Conservation (phyloP, 495 filamentous ascomycete genomes). For the Neurospora sp. region DNA sequence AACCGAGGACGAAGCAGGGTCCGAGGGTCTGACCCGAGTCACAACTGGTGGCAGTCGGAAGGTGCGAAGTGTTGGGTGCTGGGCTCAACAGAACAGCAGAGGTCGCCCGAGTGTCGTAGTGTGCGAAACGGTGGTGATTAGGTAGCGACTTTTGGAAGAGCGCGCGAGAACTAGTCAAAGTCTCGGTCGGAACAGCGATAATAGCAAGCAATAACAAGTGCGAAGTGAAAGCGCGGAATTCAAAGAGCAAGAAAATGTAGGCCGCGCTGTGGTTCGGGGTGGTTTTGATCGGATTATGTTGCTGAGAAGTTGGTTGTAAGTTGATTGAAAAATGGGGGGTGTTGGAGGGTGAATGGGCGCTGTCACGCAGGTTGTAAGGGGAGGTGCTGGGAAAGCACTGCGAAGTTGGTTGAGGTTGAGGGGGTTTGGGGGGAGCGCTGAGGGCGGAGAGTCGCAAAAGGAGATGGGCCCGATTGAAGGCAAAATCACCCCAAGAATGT, state of each 20-base stretch:
- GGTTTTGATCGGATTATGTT: conserved; percentile 14
- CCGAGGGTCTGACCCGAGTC: conserved; percentile 8
- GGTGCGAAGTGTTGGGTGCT: conserved; percentile 1
- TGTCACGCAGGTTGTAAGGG: conserved; percentile 27
- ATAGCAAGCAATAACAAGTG: conserved; percentile 6
- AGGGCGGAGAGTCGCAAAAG: background rate
- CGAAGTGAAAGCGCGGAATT: conserved; percentile 20
- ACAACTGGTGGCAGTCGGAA: conserved; percentile 12
- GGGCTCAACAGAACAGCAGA: background rate
- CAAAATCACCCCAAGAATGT: conserved; percentile 7
- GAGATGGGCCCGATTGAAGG: background rate
- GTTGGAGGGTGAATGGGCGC: conserved; percentile 17
- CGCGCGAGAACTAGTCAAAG: conserved; percentile 31
- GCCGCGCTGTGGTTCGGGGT: conserved; percentile 14
- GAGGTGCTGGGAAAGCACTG: conserved; percentile 5
- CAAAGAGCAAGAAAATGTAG: conserved; percentile 5
- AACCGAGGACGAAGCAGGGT: conserved; percentile 15
- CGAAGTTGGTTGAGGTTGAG: conserved; percentile 18
- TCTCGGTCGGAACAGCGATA: conserved; percentile 12
- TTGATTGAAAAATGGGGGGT: conserved; percentile 8
- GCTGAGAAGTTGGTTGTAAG: conserved; percentile 17
- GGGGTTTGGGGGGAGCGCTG: conserved; percentile 14
- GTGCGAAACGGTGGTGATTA: conserved; percentile 4
- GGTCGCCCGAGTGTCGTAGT: background rate
- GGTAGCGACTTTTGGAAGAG: conserved; percentile 4